Evolutionary conservation across 2,329 filamentous ascomycete genomes (phyloP).

Genomic region (Penicillium sp.): DNA sequence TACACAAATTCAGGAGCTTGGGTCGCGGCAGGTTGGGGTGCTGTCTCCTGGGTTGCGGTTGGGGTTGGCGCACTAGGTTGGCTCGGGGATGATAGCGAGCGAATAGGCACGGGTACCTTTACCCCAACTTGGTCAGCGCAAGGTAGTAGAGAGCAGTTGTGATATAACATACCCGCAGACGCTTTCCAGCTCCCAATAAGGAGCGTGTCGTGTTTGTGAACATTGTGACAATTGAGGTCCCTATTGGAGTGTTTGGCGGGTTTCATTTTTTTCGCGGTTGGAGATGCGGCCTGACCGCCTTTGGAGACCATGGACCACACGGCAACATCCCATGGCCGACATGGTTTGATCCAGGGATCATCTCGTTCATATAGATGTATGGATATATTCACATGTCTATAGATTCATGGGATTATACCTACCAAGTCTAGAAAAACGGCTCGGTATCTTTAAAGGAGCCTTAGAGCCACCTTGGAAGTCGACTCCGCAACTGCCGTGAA

Average conservation of each 20-base stretch:
- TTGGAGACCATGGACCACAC: not conserved
- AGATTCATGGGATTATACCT: no score
- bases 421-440: no score
- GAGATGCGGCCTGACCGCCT: slow-evolving; percentile 14
- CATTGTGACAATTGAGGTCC: slow-evolving; percentile 19
- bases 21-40: not conserved
- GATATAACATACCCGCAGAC: slow-evolving; percentile 20
- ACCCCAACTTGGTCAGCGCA: slow-evolving; percentile 1
- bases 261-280: slow-evolving; percentile 24
- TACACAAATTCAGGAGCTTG: slow-evolving; percentile 7
- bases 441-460: no score
- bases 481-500: no score
- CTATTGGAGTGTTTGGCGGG: slow-evolving; percentile 4
- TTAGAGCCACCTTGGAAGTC: no score
- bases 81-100: slow-evolving; percentile 22
- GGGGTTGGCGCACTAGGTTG: slow-evolving; percentile 16
- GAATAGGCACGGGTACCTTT: slow-evolving; percentile 17
- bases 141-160: not conserved
- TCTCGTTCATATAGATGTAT: no score
- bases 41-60: slow-evolving; percentile 6
- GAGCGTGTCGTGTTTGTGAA: slow-evolving; percentile 25
- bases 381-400: no score
- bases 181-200: slow-evolving; percentile 20
- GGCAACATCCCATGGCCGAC: not conserved
- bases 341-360: no score